Conservation (phyloP, 495 filamentous ascomycete genomes). For the Hapsidospora chrysogenum region DNA sequence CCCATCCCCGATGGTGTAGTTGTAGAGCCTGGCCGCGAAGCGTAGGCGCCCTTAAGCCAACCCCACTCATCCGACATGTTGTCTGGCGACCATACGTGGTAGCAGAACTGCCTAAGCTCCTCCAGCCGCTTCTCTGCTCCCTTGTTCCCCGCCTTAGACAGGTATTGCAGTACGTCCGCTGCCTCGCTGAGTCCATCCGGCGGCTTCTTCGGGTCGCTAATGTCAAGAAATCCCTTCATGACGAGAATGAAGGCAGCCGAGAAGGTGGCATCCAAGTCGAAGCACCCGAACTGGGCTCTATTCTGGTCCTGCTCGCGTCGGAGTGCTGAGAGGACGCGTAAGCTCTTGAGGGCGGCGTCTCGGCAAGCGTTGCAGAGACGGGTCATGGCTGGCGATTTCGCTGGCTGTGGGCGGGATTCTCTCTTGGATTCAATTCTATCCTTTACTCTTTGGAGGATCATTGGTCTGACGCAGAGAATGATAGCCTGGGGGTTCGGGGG, state of each 20-base stretch:
- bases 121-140: background rate
- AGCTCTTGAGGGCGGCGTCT: background rate
- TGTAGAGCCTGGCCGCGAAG: background rate
- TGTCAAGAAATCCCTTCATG: background rate
- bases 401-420: background rate
- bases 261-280: background rate
- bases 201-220: background rate
- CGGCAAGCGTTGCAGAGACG: background rate
- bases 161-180: background rate
- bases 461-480: slow-evolving; percentile 1
- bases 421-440: background rate
- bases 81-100: slow-evolving; percentile 1
- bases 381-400: background rate
- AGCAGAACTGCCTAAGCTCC: background rate
- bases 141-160: background rate
- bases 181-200: background rate
- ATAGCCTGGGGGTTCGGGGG: background rate
- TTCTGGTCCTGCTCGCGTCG: background rate
- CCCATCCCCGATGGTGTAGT: background rate
- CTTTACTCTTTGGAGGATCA: background rate
- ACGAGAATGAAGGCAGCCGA: background rate
- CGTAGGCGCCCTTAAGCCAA: background rate
- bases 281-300: background rate
- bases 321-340: background rate
- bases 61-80: background rate